Base-by-base conservation (phyloP, 805 yeast species). In the Spathaspora girioi region DNA sequence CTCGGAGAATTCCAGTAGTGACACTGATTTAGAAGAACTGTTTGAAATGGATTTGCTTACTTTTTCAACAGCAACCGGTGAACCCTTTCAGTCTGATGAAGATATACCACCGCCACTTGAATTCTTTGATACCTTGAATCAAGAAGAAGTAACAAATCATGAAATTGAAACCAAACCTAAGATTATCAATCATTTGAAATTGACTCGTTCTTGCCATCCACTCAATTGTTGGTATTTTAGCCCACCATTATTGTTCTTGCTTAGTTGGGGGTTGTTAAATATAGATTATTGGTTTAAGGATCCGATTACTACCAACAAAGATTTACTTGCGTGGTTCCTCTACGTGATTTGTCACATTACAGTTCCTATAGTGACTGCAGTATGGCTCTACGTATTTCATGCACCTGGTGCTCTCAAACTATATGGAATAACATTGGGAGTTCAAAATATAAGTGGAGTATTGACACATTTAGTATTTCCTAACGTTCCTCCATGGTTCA, bases 401-500 rank as follows among this genome's bases (percentile, higher is more conserved):
- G 76, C 83, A 1, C 87, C 85, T 15, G 89, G 87, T 0, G 80
- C 82, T 0, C 46, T 83, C 9, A 80, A 77, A 53, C 69, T 73
- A 57, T 86, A 83, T 56, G 69, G 82, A 0, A 58, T 77, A 15
- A 75, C 81, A 0, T 56, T 86, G 42, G 91, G 92, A 2, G 48
- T 73, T 9, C 89, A 84, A 62, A 85, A 84, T 58, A 75, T 84
- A 8, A 66, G 73, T 1, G 87, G 88, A 20, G 84, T 84, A 0
- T 41, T 76, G 38, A 85, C 89, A 3, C 89, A 84, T 63, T 63
- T 86, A 40, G 46, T 76, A 11, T 72, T 84, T 62, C 92, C 92
- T 18, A 83, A 82, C 61, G 88, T 89, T 1, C 87, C 91, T 0
- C 92, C 91, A 2, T 83, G 89, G 87, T 86, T 83, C 62, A 79